These are phyloP conservation scores for Magnolia officinalis DNA, from an alignment of 164 flowering plant genomes.

Conservation along the genomic window DNA sequence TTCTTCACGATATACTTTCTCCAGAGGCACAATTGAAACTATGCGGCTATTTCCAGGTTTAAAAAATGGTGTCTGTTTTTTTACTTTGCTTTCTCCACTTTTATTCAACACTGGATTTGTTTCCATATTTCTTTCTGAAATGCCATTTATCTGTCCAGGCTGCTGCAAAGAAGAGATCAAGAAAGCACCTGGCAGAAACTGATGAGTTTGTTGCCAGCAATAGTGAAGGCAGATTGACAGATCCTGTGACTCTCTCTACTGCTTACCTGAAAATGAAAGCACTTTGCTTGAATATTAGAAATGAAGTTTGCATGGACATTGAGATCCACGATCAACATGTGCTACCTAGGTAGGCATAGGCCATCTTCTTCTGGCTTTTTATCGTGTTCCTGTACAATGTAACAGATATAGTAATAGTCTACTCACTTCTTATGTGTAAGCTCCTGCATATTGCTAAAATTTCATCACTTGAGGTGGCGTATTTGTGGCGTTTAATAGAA, in stretches of 20 bases:
- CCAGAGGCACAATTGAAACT: conserved; percentile 79
- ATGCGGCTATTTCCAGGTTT: conserved; percentile 82
- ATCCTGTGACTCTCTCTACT: conserved; percentile 55
- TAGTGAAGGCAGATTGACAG: conserved; percentile 50
- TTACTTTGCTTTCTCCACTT: conserved; percentile 2
- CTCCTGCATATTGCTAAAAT: too few species aligned
- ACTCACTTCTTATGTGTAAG: too few species aligned
- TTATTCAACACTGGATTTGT: conserved; percentile 8
- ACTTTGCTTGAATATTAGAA: conserved; percentile 65
- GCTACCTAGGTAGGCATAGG: conserved; percentile 72
- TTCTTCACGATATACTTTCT: conserved; percentile 76
- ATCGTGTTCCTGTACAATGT: background rate
- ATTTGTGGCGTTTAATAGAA: too few species aligned
- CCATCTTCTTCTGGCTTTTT: background rate
- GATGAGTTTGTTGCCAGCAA: conserved; percentile 72
- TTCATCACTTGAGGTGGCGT: too few species aligned
- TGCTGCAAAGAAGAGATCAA: conserved; percentile 86
- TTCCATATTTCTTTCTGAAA: background rate
- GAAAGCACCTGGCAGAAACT: conserved; percentile 79
- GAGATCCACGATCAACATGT: conserved; percentile 80
- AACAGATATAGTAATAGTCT: too few species aligned
- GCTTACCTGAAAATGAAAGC: conserved; percentile 86
- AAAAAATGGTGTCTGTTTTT: conserved; percentile 7
- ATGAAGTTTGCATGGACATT: conserved; percentile 79
- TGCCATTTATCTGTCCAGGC: conserved; percentile 35